Conservation (phyloP, 306 rosid species). For the Castanopsis chinensis region DNA sequence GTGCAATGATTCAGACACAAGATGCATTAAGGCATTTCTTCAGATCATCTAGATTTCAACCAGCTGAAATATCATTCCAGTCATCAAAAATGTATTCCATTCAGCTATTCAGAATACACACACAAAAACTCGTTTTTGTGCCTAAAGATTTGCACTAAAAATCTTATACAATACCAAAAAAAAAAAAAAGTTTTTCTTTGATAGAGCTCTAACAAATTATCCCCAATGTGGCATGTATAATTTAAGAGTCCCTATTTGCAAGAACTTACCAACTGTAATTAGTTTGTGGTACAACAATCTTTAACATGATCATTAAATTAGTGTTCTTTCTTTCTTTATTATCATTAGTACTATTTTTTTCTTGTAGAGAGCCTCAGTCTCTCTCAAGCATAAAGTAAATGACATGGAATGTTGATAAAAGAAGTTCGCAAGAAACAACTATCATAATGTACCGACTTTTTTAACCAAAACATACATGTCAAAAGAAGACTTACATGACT, state of each 20-base stretch:
- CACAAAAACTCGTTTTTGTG: background rate
- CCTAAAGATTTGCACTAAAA: background rate
- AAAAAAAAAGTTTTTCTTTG: background rate
- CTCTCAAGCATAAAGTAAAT: background rate
- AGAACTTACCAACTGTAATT: background rate
- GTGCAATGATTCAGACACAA: too few species aligned
- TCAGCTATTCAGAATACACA: too few species aligned
- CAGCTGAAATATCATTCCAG: too few species aligned
- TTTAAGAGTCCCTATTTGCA: background rate
- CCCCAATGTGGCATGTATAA: background rate
- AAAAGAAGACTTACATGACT: constrained; percentile 77
- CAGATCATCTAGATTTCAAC: too few species aligned
- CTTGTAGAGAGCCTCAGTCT: background rate
- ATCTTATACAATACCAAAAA: background rate
- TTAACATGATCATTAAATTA: background rate
- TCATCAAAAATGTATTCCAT: too few species aligned
- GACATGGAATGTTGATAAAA: background rate
- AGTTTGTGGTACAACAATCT: background rate
- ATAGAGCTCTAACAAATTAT: background rate
- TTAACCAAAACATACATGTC: background rate
- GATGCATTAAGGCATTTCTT: too few species aligned
- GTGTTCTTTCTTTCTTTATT: background rate
- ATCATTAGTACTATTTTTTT: background rate
- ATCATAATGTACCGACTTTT: background rate
- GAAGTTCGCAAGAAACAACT: background rate